Evolutionary conservation across 176 grass and related monocot species (phyloP), one percentile per base, ranked within the genome.

Genomic region (Triticum timopheevii): DNA sequence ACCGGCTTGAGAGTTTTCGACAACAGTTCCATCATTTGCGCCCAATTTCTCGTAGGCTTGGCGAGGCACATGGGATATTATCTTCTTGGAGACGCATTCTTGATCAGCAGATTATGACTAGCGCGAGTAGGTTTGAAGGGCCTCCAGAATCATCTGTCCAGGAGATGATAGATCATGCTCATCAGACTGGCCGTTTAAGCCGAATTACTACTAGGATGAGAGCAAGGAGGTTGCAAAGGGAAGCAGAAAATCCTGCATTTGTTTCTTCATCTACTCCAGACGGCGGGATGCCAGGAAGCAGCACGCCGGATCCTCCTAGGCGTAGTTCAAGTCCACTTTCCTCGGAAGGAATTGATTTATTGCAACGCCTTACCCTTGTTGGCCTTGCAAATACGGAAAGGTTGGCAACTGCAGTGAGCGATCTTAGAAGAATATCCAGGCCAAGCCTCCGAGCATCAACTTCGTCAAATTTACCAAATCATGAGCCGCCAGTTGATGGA

Each of bases 11-110:
- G 85, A 99, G 97, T 84, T 96, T 99, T 30, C 80, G 92, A 35
- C 97, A 99, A 65, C 92, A 96, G 84, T 93, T 91, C 75, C 87
- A 93, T 76, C 91, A 99, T 87, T 65, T 93, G 90, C 83, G 97
- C 45, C 94, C 94, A 16, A 76, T 99, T 75, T 94, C 97, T 54
- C 92, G 97, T 79, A 95, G 94, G 87, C 82, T 99, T 45, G 92
- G 94, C 59, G 97, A 96, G 45, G 87, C 92, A 17, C 90, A 94
- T 25, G 94, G 97, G 34, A 81, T 96, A 83, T 80, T 93, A 33
- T 89, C 92, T 69, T 88, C 87, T 0, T 93, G 92, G 92, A 94
- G 97, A 42, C 91, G 84, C 36, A 56, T 99, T 68, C 76, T 96
- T 30, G 94, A 99, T 89, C 93, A 91, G 30, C 96, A 96, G 54